Percentiles rank a stretch among this genome's conserved stretches.
phyloP scores from a whole-genome alignment of 164 flowering plant species.

The Vitis riparia region DNA sequence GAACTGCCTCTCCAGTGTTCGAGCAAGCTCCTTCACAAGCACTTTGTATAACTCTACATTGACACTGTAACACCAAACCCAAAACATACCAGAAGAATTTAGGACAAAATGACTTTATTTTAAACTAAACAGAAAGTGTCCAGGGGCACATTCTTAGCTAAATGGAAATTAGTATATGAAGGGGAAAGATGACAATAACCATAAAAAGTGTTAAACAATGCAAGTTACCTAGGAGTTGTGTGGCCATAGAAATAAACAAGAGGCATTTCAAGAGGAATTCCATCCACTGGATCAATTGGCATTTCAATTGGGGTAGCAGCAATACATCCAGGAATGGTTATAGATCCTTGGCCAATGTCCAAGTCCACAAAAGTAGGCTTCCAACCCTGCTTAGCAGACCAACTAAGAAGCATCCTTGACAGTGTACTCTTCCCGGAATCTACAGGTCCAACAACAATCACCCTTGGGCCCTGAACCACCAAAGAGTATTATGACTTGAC shows the following conservation, averaged over 20 bases:
- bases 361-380: slow-evolving; percentile 93
- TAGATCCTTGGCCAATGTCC: slow-evolving; percentile 94
- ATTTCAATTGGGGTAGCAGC: slow-evolving; percentile 91
- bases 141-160: background rate
- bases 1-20: slow-evolving; percentile 75
- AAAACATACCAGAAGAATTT: background rate
- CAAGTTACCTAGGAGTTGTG: slow-evolving; percentile 70
- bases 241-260: slow-evolving; percentile 90
- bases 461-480: slow-evolving; percentile 76
- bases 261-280: slow-evolving; percentile 97
- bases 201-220: background rate
- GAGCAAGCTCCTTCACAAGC: slow-evolving; percentile 88
- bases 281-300: slow-evolving; percentile 97
- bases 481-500: slow-evolving; percentile 1
- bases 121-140: background rate
- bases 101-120: background rate
- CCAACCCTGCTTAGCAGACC: slow-evolving; percentile 99
- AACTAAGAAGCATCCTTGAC: slow-evolving; percentile 84
- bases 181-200: no score
- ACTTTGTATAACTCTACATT: slow-evolving; percentile 83
- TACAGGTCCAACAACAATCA: slow-evolving; percentile 88
- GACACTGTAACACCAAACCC: slow-evolving; percentile 41
- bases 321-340: slow-evolving; percentile 83
- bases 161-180: no score
- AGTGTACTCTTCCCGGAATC: slow-evolving; percentile 94